Evolutionary conservation across 164 flowering plant genomes (phyloP).

Genomic region (Nymphaea thermarum): DNA sequence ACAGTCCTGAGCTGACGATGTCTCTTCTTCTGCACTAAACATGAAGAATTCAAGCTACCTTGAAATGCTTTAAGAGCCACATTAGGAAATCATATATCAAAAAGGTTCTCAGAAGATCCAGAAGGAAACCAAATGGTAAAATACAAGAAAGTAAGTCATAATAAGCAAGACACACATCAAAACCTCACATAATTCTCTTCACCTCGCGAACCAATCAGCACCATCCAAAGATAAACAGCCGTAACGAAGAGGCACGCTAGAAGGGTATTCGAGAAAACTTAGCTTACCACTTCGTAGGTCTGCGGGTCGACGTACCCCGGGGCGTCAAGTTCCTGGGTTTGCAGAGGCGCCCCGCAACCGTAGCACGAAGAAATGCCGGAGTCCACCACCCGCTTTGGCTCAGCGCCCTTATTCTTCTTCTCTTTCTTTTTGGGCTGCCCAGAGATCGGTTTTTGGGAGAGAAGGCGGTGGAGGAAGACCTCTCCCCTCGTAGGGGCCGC

Average conservation of each 20-base stretch:
- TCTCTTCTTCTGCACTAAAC: constrained; percentile 71
- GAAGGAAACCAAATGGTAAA: too few species aligned
- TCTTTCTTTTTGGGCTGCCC: constrained; percentile 16
- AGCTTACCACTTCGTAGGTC: constrained; percentile 59
- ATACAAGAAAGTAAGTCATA: too few species aligned
- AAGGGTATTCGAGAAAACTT: neutral
- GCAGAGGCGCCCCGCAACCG: constrained; percentile 97
- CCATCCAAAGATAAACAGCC: too few species aligned
- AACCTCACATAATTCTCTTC: too few species aligned
- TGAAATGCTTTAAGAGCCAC: neutral
- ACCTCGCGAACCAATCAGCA: too few species aligned
- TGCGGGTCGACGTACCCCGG: constrained; percentile 78
- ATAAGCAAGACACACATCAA: too few species aligned
- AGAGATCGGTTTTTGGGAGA: constrained; percentile 18
- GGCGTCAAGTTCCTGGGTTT: constrained; percentile 57
- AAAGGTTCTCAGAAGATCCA: too few species aligned
- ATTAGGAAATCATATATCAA: too few species aligned
- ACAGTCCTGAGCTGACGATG: constrained; percentile 80
- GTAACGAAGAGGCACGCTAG: neutral
- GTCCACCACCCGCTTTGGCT: constrained; percentile 15
- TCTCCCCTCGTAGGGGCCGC: constrained; percentile 79
- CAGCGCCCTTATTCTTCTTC: constrained; percentile 25
- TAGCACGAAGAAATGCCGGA: constrained; percentile 43
- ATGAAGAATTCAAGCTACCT: neutral
- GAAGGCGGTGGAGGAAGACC: constrained; percentile 46